These are phyloP conservation scores for Fusarium newnesense DNA, from an alignment of 2,329 filamentous ascomycete genomes.

Conservation along the genomic window DNA sequence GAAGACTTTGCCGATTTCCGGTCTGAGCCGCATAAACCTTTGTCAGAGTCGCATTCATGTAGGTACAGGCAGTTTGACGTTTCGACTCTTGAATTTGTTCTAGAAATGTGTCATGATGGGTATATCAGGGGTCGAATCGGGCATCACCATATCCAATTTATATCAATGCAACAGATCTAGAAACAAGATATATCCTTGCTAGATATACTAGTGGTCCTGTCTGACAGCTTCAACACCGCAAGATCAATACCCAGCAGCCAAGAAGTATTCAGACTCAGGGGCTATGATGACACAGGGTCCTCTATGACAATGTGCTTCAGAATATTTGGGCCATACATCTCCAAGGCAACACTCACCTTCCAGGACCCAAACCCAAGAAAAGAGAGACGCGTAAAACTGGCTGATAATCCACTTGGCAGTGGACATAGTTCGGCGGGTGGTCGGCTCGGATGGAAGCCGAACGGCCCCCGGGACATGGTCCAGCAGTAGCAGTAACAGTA, in stretches of 20 bases:
- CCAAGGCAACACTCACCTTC: not conserved
- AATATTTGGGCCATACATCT: constrained; percentile 1
- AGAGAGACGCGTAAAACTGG: constrained; percentile 17
- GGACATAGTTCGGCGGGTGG: constrained; percentile 35
- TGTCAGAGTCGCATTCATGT: constrained; percentile 22
- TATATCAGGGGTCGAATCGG: not conserved
- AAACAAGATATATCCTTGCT: constrained; percentile 2
- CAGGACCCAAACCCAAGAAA: not conserved
- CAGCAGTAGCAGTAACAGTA: not conserved
- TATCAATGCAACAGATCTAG: not conserved
- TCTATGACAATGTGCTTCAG: not conserved
- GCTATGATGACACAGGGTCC: not conserved
- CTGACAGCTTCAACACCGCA: not conserved
- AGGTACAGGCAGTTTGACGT: constrained; percentile 17
- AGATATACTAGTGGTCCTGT: not conserved
- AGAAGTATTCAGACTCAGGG: not conserved
- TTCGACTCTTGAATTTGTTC: not conserved
- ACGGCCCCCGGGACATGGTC: constrained; percentile 22
- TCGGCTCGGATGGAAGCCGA: constrained; percentile 41
- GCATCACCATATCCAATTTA: constrained; percentile 18
- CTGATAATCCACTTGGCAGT: constrained; percentile 27
- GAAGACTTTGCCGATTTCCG: constrained; percentile 28
- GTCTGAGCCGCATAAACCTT: constrained; percentile 23
- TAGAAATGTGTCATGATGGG: not conserved
- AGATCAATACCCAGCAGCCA: not conserved